Base-by-base conservation (phyloP, 2,329 filamentous ascomycete genomes). In the Aurifilum marmelostoma region DNA sequence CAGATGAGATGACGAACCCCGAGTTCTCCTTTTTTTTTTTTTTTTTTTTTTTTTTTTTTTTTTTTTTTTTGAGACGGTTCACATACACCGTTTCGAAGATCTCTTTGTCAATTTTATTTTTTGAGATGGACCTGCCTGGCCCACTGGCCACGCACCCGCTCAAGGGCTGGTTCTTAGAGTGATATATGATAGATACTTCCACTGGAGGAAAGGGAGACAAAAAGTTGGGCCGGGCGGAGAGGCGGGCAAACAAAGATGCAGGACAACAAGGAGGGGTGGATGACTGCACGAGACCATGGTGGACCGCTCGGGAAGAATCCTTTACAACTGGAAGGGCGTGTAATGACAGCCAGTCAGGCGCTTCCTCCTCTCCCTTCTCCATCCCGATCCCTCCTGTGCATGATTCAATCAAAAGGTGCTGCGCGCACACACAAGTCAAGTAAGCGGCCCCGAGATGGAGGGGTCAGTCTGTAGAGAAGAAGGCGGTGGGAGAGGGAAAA, bases 121-220 rank as follows among this genome's bases (percentile, higher is more conserved):
- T 39, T 39, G 7, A 50, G 34, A 62, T 63, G 18, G 43, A 43
- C n/a, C n/a, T n/a, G n/a, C n/a, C 52, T 21, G 62, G 43, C 56
- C 16, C 52, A 56, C 24, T 27, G 7, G 7, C 43, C 43, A 47
- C 43, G 27, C 12, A 29, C 11, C 52, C 52, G n/a, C n/a, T n/a
- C n/a, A n/a, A n/a, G n/a, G n/a, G n/a, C n/a, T n/a, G n/a, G n/a
- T n/a, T n/a, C n/a, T n/a, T n/a, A n/a, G n/a, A n/a, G n/a, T n/a
- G n/a, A n/a, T n/a, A n/a, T n/a, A n/a, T n/a, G n/a, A n/a, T n/a
- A n/a, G n/a, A n/a, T n/a, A n/a, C n/a, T n/a, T n/a, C n/a, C n/a
- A n/a, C n/a, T n/a, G n/a, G n/a, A n/a, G n/a, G n/a, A n/a, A n/a
- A n/a, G n/a, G n/a, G n/a, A n/a, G n/a, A n/a, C n/a, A n/a, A n/a